These are phyloP conservation scores for Zymoseptoria brevis DNA, from an alignment of 2,329 filamentous ascomycete genomes.

Conservation along the genomic window DNA sequence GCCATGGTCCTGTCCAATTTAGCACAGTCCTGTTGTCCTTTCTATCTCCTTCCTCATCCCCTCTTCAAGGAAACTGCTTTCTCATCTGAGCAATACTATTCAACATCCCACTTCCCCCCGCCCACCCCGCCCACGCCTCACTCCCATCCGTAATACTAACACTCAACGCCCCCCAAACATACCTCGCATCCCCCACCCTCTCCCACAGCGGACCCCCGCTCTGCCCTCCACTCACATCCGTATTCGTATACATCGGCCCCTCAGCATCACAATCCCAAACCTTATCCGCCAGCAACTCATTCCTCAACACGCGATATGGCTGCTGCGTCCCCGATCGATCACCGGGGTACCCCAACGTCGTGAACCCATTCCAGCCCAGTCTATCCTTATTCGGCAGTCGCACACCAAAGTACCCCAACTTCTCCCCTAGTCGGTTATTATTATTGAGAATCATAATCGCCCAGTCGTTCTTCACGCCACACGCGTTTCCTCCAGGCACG, in stretches of 20 bases:
- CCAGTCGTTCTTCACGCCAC: slow-evolving; percentile 11
- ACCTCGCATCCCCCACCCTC: not conserved
- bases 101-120: slow-evolving; percentile 6
- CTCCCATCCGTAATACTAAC: slow-evolving; percentile 7
- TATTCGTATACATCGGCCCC: slow-evolving; percentile 8
- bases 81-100: slow-evolving; percentile 4
- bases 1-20: not conserved
- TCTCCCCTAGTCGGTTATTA: slow-evolving; percentile 1
- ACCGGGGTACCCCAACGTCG: slow-evolving; percentile 7
- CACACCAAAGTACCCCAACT: slow-evolving; percentile 8
- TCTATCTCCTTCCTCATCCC: not conserved
- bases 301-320: slow-evolving; percentile 8
- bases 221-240: slow-evolving; percentile 9
- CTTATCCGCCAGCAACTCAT: slow-evolving; percentile 2
- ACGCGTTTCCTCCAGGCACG: slow-evolving; percentile 3
- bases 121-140: slow-evolving; percentile 7
- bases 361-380: not conserved
- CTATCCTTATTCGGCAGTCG: slow-evolving; percentile 1
- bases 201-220: slow-evolving; percentile 9
- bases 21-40: not conserved
- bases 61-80: slow-evolving; percentile 3
- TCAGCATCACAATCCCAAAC: slow-evolving; percentile 7
- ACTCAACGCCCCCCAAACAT: slow-evolving; percentile 7
- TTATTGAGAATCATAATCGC: slow-evolving; percentile 6
- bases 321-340: slow-evolving; percentile 5